Evolutionary conservation across 1,284 basidiomycete species (phyloP).

Genomic region (Ustilago shanxiensis): DNA sequence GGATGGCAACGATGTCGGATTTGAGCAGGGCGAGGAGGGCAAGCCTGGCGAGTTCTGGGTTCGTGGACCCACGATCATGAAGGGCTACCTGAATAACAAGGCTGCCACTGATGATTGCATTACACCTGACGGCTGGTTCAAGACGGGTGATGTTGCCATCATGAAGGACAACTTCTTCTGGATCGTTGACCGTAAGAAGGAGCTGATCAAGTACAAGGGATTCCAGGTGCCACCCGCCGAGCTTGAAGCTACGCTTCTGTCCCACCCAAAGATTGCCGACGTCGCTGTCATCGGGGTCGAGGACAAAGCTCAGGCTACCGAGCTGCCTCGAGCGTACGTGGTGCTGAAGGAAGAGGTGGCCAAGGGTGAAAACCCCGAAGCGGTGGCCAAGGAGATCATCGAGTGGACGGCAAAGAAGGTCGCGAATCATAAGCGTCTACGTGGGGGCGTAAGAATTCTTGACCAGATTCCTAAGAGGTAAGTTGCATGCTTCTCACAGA

Average conservation of each 20-base stretch:
- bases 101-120: constrained; percentile 50
- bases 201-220: constrained; percentile 61
- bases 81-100: constrained; percentile 58
- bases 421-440: constrained; percentile 69
- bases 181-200: constrained; percentile 64
- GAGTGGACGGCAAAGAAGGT: constrained; percentile 66
- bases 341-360: constrained; percentile 53
- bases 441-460: constrained; percentile 66
- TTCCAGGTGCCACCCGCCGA: constrained; percentile 65
- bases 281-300: constrained; percentile 49
- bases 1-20: constrained; percentile 71
- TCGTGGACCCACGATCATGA: constrained; percentile 48
- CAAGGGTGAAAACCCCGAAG: constrained; percentile 44
- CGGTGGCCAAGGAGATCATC: constrained; percentile 62
- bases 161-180: constrained; percentile 57
- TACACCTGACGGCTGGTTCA: constrained; percentile 60
- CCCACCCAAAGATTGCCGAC: constrained; percentile 56
- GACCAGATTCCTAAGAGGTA: constrained; percentile 62
- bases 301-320: constrained; percentile 46
- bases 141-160: constrained; percentile 60
- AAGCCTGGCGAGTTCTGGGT: constrained; percentile 61
- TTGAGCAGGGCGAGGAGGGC: constrained; percentile 73
- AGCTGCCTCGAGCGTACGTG: constrained; percentile 68
- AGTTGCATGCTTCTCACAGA: background rate
- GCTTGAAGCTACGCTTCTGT: constrained; percentile 48